Evolutionary conservation across 75 land plant genomes (phyloP), one percentile per base, ranked within the genome.

Genomic region (Isoetes taiwanensis): DNA sequence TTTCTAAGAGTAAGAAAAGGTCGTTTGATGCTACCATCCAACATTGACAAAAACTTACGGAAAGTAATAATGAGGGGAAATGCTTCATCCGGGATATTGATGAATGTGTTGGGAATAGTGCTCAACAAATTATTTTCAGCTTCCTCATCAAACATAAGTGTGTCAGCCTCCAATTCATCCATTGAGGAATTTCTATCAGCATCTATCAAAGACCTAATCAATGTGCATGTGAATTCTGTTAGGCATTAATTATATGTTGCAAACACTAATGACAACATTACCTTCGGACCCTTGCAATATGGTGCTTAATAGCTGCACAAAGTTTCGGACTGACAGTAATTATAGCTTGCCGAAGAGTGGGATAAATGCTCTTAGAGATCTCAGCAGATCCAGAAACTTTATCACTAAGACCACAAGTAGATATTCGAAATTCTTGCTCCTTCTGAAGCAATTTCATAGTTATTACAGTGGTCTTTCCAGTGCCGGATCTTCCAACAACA

Each of bases 381-480:
- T 40, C 43, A 11, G 32, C 24, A 19, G 12, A 2, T 14, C 21
- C 24, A 21, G 25, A 0, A 1, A 9, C 26, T 11, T 43, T 29
- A 28, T 40, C 43, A 2, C 32, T 27, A 16, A 57, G 8, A 32
- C 71, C 81, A 50, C 71, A 30, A 1, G 30, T 30, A 28, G 62
- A 58, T 52, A 61, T 5, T 26, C 34, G 16, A 17, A 52, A 62
- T 30, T 55, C 64, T 26, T 76, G 66, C 33, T 76, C 77, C 23
- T 62, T 79, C 26, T 71, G 69, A 57, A 76, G 57, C 16, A 83
- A 50, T 50, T 77, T 79, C 67, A 66, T 76, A 12, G 77, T 73
- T 6, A 83, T 57, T 2, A 81, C 71, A 42, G 89, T 84, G 12
- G 89, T 84, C 52, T 84, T 84, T 6, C 89, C 89, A 10, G 89